Conservation (phyloP, 2,329 filamentous ascomycete genomes). For the Parastagonospora avenae region DNA sequence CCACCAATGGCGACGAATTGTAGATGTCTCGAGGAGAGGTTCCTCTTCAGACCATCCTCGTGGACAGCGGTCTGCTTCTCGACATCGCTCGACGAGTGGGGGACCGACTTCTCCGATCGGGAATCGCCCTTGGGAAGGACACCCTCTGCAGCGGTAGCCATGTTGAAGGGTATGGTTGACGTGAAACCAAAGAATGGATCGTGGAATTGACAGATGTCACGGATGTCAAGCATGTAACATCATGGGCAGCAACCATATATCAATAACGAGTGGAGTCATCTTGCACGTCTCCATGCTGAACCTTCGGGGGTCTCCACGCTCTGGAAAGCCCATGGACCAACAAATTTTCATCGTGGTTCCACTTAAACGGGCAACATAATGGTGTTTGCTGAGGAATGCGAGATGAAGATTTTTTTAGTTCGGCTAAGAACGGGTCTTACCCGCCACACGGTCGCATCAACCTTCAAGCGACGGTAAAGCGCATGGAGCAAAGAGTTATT, state of each 20-base stretch:
- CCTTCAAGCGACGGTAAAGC: conserved; percentile 12
- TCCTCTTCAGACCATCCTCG: conserved; percentile 40
- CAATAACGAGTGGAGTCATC: conserved; percentile 28
- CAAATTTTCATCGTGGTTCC: conserved; percentile 42
- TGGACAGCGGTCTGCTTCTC: conserved; percentile 42
- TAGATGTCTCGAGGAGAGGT: conserved; percentile 44
- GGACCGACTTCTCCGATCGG: conserved; percentile 37
- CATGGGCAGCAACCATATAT: conserved; percentile 28
- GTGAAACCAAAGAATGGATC: conserved; percentile 15
- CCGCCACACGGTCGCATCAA: conserved; percentile 13
- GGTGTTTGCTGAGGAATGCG: conserved; percentile 19
- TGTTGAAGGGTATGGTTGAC: conserved; percentile 11
- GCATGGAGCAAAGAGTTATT: neutral
- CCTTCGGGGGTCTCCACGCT: conserved; percentile 33
- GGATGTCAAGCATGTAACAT: conserved; percentile 16
- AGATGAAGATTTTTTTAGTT: conserved; percentile 5
- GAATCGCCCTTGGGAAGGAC: conserved; percentile 36
- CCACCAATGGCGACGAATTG: conserved; percentile 49
- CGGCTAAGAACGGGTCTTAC: conserved; percentile 1
- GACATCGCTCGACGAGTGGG: conserved; percentile 36
- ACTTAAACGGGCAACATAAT: conserved; percentile 26
- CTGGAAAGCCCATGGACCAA: conserved; percentile 27
- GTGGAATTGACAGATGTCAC: conserved; percentile 12
- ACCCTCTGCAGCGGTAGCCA: conserved; percentile 29
- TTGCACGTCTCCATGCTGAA: conserved; percentile 22